phyloP scores from a whole-genome alignment of 805 yeast genomes.

The Priceomyces melissophilus region DNA sequence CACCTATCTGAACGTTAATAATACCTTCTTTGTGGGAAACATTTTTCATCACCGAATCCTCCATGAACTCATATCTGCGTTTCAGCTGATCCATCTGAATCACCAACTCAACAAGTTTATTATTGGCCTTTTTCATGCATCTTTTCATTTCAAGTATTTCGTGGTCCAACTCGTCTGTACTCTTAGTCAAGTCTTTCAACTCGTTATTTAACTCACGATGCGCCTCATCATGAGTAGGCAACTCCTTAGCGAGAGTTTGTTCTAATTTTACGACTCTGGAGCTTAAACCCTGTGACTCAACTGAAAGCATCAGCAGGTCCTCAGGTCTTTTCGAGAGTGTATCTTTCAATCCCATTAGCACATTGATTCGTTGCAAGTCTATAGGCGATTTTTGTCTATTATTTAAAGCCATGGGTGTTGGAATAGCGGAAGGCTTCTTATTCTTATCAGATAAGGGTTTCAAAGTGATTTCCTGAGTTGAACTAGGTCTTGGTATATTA shows the following conservation, averaged over 20 bases:
- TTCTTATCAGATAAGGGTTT: slow-evolving; percentile 3
- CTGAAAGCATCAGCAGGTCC: neutral
- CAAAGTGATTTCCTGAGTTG: neutral
- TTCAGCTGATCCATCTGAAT: slow-evolving; percentile 6
- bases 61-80: slow-evolving; percentile 20
- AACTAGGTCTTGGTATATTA: slow-evolving; percentile 8
- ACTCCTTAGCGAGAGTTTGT: slow-evolving; percentile 7
- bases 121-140: slow-evolving; percentile 7
- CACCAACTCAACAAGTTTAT: slow-evolving; percentile 5
- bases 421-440: slow-evolving; percentile 5
- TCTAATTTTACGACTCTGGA: slow-evolving; percentile 8
- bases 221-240: slow-evolving; percentile 5
- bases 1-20: slow-evolving; percentile 26
- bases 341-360: slow-evolving; percentile 12
- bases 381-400: slow-evolving; percentile 2
- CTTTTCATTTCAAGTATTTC: slow-evolving; percentile 18
- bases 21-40: slow-evolving; percentile 28
- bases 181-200: slow-evolving; percentile 10
- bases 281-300: slow-evolving; percentile 2
- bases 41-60: slow-evolving; percentile 23
- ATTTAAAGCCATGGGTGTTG: slow-evolving; percentile 4
- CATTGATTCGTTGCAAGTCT: slow-evolving; percentile 14
- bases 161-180: slow-evolving; percentile 16
- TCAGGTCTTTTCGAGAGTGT: slow-evolving; percentile 3
- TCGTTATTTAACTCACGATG: slow-evolving; percentile 10